phyloP scores from a whole-genome alignment of 2,329 filamentous ascomycete species.

The Zymoseptoria pseudotritici region DNA sequence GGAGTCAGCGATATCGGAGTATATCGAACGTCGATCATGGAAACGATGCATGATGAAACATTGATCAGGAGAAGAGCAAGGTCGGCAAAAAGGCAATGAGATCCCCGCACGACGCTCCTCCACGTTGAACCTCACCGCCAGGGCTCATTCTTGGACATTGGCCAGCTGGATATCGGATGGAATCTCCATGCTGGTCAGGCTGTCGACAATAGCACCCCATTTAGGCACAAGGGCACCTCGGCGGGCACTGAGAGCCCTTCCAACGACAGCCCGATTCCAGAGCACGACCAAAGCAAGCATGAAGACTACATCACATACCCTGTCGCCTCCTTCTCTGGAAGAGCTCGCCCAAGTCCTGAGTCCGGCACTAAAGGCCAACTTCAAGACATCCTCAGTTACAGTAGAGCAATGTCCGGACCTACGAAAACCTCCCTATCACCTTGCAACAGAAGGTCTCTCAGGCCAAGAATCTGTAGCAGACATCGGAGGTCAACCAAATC shows the following conservation, averaged over 20 bases:
- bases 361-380: slow-evolving; percentile 21
- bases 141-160: too few species aligned
- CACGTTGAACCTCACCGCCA: slow-evolving; percentile 1
- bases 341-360: slow-evolving; percentile 17
- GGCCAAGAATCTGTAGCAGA: slow-evolving; percentile 25
- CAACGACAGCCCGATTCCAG: neutral
- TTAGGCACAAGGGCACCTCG: neutral
- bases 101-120: neutral
- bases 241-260: neutral
- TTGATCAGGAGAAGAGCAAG: neutral
- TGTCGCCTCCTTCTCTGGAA: slow-evolving; percentile 20
- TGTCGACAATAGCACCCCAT: neutral
- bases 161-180: too few species aligned
- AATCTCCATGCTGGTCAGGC: neutral
- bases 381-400: slow-evolving; percentile 14
- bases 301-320: slow-evolving; percentile 17
- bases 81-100: neutral
- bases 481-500: slow-evolving; percentile 26
- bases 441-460: slow-evolving; percentile 22
- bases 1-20: slow-evolving; percentile 1
- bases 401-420: slow-evolving; percentile 23
- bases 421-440: slow-evolving; percentile 19
- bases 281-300: slow-evolving; percentile 6
- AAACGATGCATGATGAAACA: neutral
- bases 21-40: neutral